A percentile compares a stretch with the other conserved stretches of the same genome.
Conservation (phyloP, 352 stramenopile species). For the Globisporangium carolinianum region DNA sequence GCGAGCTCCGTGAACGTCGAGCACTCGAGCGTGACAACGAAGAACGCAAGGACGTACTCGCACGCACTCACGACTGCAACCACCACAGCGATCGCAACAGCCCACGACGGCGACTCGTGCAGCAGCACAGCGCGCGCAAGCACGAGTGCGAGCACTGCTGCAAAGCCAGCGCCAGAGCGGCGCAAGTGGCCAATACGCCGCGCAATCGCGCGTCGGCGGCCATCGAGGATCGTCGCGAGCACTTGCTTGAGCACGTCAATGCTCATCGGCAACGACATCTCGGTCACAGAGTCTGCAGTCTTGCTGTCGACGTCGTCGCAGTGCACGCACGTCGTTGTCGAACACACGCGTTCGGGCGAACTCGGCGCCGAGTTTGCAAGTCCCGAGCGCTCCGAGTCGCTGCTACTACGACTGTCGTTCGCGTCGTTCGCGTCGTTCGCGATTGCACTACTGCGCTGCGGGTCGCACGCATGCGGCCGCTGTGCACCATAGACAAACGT, state of each 20-base stretch:
- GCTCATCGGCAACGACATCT: conserved; percentile 8
- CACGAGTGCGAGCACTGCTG: conserved; percentile 5
- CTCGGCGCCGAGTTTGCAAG: conserved; percentile 3
- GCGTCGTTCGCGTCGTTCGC: conserved; percentile 21
- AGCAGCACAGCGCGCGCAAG: conserved; percentile 25
- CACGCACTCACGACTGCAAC: conserved; percentile 28
- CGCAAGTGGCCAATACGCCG: conserved; percentile 31
- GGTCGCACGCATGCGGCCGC: conserved; percentile 24
- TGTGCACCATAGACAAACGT: conserved; percentile 48
- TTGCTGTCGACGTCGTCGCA: conserved; percentile 30
- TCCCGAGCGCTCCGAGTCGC: conserved; percentile 2
- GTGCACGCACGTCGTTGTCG: conserved; percentile 33
- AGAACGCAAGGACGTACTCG: conserved; percentile 76
- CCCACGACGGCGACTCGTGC: conserved; percentile 20
- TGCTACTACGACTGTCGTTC: conserved; percentile 5
- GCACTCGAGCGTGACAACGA: conserved; percentile 74
- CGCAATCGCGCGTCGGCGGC: conserved; percentile 30
- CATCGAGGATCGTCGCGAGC: conserved; percentile 27
- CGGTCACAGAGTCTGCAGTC: conserved; percentile 14
- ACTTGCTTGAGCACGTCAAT: conserved; percentile 41
- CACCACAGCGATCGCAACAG: conserved; percentile 25
- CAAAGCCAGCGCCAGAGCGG: conserved; percentile 21
- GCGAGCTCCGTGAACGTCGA: conserved; percentile 72
- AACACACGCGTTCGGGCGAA: conserved; percentile 13
- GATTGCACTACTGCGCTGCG: conserved; percentile 19